Percentiles rank a stretch among this genome's conserved stretches.
These are phyloP conservation scores for Eimeria mitis DNA, from an alignment of 169 alveolate genomes.

Conservation along the genomic window DNA sequence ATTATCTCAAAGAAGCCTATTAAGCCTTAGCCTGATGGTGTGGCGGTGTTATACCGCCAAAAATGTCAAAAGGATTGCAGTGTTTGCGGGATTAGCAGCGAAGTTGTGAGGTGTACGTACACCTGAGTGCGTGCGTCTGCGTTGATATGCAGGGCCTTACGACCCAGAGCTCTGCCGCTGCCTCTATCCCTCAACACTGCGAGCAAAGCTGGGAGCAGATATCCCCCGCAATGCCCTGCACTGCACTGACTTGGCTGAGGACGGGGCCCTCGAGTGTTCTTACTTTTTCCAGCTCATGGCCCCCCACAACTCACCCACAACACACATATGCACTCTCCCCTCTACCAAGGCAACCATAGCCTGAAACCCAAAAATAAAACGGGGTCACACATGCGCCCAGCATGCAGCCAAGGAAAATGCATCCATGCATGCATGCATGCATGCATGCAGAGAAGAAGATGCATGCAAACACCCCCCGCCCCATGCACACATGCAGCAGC, in stretches of 20 bases:
- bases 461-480: neutral
- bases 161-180: conserved; percentile 94
- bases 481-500: neutral
- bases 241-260: conserved; percentile 95
- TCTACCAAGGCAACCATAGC: neutral
- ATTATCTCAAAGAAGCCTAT: neutral
- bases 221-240: conserved; percentile 94
- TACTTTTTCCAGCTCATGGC: conserved; percentile 62
- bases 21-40: neutral
- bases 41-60: too few species aligned
- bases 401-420: neutral
- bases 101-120: neutral
- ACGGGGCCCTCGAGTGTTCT: conserved; percentile 91
- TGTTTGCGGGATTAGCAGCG: neutral
- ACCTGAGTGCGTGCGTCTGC: neutral
- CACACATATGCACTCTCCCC: too few species aligned
- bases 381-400: neutral
- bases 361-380: neutral
- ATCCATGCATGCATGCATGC: neutral
- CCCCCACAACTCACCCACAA: neutral
- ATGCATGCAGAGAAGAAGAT: neutral
- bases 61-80: neutral
- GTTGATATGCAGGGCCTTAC: conserved; percentile 90
- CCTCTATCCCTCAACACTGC: conserved; percentile 91
- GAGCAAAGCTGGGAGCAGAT: conserved; percentile 94